Conservation (phyloP, 1,284 basidiomycete genomes). For the Cystobasidium slooffiae region DNA sequence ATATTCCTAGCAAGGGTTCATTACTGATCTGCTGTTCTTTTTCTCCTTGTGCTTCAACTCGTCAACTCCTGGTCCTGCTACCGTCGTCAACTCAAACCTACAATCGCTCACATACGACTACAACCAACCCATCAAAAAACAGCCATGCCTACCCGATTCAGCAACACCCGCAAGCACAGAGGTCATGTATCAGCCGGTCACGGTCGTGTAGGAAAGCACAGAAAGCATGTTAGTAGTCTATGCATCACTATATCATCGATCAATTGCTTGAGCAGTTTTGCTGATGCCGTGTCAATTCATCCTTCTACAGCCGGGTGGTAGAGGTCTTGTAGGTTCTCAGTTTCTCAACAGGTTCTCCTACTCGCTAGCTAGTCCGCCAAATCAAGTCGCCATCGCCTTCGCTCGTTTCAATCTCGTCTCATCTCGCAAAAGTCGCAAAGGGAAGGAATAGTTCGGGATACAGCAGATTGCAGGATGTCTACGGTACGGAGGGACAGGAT, state of each 20-base stretch:
- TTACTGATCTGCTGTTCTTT: background rate
- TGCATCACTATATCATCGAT: background rate
- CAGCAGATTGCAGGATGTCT: background rate
- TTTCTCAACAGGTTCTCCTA: background rate
- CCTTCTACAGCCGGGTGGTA: conserved; percentile 77
- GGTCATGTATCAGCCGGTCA: conserved; percentile 98
- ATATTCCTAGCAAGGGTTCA: background rate
- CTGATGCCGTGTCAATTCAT: background rate
- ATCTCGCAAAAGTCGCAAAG: background rate
- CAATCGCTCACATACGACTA: background rate
- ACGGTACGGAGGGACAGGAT: background rate
- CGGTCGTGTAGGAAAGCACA: conserved; percentile 99
- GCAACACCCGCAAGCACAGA: conserved; percentile 66
- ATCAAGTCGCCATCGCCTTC: conserved; percentile 3
- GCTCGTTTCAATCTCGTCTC: conserved; percentile 6
- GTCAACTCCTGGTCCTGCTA: background rate
- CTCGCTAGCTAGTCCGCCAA: background rate
- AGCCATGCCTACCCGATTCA: conserved; percentile 54
- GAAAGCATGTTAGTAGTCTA: conserved; percentile 63
- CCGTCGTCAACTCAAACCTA: background rate
- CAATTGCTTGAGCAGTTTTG: background rate
- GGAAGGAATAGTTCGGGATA: conserved; percentile 1
- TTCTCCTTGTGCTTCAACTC: too few species aligned
- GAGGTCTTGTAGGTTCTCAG: conserved; percentile 70
- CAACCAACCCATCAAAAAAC: conserved; percentile 5